Evolutionary conservation across 331 rosid species (phyloP), one percentile per base, ranked within the genome.

Genomic region (Acacia concinna): DNA sequence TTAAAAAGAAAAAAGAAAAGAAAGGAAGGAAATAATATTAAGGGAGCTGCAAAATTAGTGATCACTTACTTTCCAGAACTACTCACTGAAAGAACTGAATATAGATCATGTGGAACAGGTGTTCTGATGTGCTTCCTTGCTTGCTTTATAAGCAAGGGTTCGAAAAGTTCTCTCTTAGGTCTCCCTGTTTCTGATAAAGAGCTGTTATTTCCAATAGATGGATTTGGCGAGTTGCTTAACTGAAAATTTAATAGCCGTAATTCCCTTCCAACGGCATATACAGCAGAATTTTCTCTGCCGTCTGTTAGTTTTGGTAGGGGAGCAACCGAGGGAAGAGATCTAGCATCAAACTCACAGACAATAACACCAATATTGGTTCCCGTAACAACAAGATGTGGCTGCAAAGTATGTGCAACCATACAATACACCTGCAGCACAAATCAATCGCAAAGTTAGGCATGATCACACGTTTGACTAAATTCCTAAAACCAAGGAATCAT

Each of bases 71-170:
- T 96, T 85, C 98, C 99, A 1, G 99, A 96, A 86, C 93, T 90
- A 94, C 99, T 96, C 49, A 93, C 87, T 78, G 99, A 96, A 80
- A 96, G 97, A 79, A 96, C 91, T 5, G 99, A 96, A 81, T 91
- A 88, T n/a, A 98, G 92, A 90, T 96, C 98, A 81, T 96, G 98
- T n/a, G 98, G 98, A 89, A 93, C 97, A 59, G 97, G 98, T 41
- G 91, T 93, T 79, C 94, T 93, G 78, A 96, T 93, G 85, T 90
- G 97, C 87, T 96, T 96, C 83, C 88, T 96, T 69, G 74, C 87
- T 86, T 91, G 98, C 89, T 96, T 96, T 87, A 96, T 91, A 43
- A 91, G 90, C 78, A 96, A 85, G 10, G 87, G 88, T 78, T 96
- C 98, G 27, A 78, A 83, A 46, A 80, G 59, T 68, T 93, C 98